Percentiles rank a stretch among this genome's conserved stretches.
Evolutionary conservation across 1,284 basidiomycete genomes (phyloP).

Genomic region (Pyrrhoderma noxium): DNA sequence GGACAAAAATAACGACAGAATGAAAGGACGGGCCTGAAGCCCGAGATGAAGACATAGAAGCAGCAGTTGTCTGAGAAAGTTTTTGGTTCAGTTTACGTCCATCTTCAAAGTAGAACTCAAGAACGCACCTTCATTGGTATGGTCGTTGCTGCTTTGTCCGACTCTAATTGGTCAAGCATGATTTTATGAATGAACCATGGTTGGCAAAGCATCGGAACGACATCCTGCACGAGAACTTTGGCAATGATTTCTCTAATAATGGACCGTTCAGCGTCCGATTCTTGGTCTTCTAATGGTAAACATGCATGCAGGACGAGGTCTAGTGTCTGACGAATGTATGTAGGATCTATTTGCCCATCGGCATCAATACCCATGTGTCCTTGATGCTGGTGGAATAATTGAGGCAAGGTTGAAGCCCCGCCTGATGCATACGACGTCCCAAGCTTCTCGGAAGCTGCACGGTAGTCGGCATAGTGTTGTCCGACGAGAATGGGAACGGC

Average conservation of each 20-base stretch:
- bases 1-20: constrained; percentile 52
- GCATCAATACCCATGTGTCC: constrained; percentile 69
- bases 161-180: constrained; percentile 54
- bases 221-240: constrained; percentile 58
- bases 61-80: constrained; percentile 20
- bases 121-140: neutral
- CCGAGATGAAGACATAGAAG: constrained; percentile 21
- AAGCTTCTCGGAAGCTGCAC: constrained; percentile 52
- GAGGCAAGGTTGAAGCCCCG: constrained; percentile 49
- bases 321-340: constrained; percentile 69
- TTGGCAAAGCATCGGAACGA: constrained; percentile 63
- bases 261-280: constrained; percentile 61
- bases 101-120: neutral
- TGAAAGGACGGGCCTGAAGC: constrained; percentile 43
- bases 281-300: constrained; percentile 64
- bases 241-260: constrained; percentile 73
- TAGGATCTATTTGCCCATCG: constrained; percentile 57
- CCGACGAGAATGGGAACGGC: constrained; percentile 57
- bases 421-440: constrained; percentile 61
- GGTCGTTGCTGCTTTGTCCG: constrained; percentile 27
- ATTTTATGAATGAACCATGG: constrained; percentile 76
- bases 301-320: constrained; percentile 62
- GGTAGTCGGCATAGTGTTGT: constrained; percentile 71
- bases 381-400: constrained; percentile 70
- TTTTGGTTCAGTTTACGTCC: constrained; percentile 16